These are phyloP conservation scores for Phytophthora meadii DNA, from an alignment of 352 stramenopile species.

Conservation along the genomic window DNA sequence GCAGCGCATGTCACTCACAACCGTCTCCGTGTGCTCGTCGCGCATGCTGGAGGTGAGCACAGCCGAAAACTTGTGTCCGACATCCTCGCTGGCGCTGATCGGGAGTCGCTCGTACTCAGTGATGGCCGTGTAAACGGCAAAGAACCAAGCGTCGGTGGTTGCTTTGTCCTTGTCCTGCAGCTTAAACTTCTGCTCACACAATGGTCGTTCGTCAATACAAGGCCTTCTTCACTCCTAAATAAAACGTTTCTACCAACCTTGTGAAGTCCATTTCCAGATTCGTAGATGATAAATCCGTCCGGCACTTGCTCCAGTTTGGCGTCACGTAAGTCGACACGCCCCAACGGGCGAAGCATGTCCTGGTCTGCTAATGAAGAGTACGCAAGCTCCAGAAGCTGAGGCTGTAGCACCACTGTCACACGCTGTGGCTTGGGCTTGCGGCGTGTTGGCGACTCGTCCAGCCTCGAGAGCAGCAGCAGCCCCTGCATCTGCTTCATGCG, in stretches of 20 bases:
- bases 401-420: slow-evolving; percentile 71
- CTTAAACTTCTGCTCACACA: slow-evolving; percentile 62
- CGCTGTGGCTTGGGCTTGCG: slow-evolving; percentile 48
- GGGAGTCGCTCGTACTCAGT: slow-evolving; percentile 62
- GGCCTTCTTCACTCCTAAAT: slow-evolving; percentile 5
- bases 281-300: slow-evolving; percentile 80
- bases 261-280: slow-evolving; percentile 34
- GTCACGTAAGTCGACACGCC: slow-evolving; percentile 59
- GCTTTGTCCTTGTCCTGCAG: slow-evolving; percentile 82
- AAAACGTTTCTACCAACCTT: slow-evolving; percentile 45
- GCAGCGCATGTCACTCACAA: slow-evolving; percentile 41
- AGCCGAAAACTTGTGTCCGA: slow-evolving; percentile 55
- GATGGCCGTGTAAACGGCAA: slow-evolving; percentile 76
- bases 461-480: slow-evolving; percentile 64
- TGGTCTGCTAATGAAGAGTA: slow-evolving; percentile 80
- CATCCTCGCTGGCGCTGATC: slow-evolving; percentile 48
- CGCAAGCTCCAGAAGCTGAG: slow-evolving; percentile 66
- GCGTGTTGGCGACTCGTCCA: slow-evolving; percentile 34
- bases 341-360: slow-evolving; percentile 69
- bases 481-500: slow-evolving; percentile 88
- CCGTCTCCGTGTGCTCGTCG: slow-evolving; percentile 65
- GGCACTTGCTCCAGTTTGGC: slow-evolving; percentile 78
- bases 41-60: slow-evolving; percentile 60
- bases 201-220: neutral
- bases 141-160: slow-evolving; percentile 84